Evolutionary conservation across 2,329 filamentous ascomycete species (phyloP).

Genomic region (Alternaria sp.): DNA sequence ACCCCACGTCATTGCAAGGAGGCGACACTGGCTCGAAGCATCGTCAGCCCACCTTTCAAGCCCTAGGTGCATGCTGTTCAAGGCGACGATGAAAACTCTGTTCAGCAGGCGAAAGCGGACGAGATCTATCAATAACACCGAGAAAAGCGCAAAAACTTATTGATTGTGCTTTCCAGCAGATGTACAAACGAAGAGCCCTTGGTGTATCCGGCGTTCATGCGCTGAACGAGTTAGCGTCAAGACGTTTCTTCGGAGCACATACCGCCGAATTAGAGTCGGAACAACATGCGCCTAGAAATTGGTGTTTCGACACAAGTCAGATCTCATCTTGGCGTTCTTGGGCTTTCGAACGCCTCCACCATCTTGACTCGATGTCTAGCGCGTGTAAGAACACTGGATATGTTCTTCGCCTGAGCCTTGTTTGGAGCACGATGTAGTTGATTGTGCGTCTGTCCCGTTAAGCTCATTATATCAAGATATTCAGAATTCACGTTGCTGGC

Average conservation of each 20-base stretch:
- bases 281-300: constrained; percentile 1
- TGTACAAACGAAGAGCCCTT: neutral
- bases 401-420: neutral
- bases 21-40: neutral
- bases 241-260: neutral
- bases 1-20: neutral
- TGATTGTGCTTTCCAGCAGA: neutral
- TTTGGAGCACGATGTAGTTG: neutral
- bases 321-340: constrained; percentile 1
- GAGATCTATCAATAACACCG: neutral
- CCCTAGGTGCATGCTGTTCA: neutral
- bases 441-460: neutral
- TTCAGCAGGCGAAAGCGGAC: neutral
- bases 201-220: neutral
- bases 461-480: neutral
- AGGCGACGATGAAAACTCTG: neutral
- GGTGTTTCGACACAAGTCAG: neutral
- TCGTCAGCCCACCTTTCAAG: neutral
- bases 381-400: neutral
- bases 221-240: neutral
- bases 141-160: neutral
- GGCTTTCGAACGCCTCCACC: neutral
- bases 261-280: neutral
- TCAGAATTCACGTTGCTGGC: neutral
- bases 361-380: neutral